Base-by-base conservation (phyloP, 768 basidiomycete genomes). In the Phaeolepiota aurea region DNA sequence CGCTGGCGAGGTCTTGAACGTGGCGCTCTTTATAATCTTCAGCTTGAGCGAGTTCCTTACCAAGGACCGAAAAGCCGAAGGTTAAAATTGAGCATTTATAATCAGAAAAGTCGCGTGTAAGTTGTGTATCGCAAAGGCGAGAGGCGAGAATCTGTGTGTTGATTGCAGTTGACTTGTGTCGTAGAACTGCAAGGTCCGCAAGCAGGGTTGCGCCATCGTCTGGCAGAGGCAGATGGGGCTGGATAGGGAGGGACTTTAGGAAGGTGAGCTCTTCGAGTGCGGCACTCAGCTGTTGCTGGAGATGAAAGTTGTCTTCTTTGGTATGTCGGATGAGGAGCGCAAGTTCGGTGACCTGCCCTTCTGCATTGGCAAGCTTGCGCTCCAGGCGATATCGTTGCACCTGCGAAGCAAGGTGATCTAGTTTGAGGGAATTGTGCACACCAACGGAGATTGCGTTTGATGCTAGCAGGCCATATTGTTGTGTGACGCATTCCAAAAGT, bases 311-410 rank as follows among this genome's bases (percentile, higher is more conserved):
- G 38, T 76, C 66, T 11, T 79, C 74, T 34, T 71, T 71, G 19
- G 63, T 58, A 19, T 76, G 71, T 18, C 80, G 77, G 48, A 82
- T 65, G 31, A 87, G 69, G 44, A 74, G 61, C 1, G 76, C 76
- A 5, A 87, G 61, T 45, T 85, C 82, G 10, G 63, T 55, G 15
- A 82, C 79, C 52, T 87, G 82, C 13, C 61, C 76, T 41, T 85
- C 78, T 3, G 81, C 66, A 50, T 81, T 82, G 30, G 74, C 75
- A 11, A 85, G 63, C 55, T 80, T 84, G 44, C 84, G 76, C 48
- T 82, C 76, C 10, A 85, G 59, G 20, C 82, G 76, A 19, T 66
- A 55, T 18, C 63, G 58, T 5, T 64, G 69, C 7, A 73, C 47
- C 41, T 69, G 69, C 20, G 69, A 44, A 3, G 55, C 47, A 1